phyloP scores from a whole-genome alignment of 2,329 filamentous ascomycete genomes.

The Macrophomina phaseolina region DNA sequence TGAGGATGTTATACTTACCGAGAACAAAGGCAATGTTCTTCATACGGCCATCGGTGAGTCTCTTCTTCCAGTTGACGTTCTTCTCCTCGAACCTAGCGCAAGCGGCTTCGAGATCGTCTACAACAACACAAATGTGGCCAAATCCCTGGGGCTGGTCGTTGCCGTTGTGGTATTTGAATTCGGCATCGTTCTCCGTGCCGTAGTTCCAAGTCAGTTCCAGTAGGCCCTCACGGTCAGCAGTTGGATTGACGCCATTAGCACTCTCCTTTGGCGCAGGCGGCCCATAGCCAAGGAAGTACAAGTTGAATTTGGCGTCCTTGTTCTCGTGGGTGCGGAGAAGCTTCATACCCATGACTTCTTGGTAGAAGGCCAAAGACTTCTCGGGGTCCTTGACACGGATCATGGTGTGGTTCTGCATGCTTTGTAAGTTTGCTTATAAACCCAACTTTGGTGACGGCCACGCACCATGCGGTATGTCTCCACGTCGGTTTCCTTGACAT shows the following conservation, averaged over 20 bases:
- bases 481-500: slow-evolving; percentile 73
- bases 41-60: slow-evolving; percentile 88
- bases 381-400: slow-evolving; percentile 78
- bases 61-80: slow-evolving; percentile 91
- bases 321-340: slow-evolving; percentile 76
- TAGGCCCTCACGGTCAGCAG: slow-evolving; percentile 77
- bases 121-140: slow-evolving; percentile 86
- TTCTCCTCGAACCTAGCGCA: slow-evolving; percentile 84
- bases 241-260: slow-evolving; percentile 62
- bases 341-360: slow-evolving; percentile 88
- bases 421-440: not conserved
- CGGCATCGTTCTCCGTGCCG: slow-evolving; percentile 81
- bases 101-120: slow-evolving; percentile 87
- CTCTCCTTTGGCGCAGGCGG: slow-evolving; percentile 54
- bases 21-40: slow-evolving; percentile 92
- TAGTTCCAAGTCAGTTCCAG: slow-evolving; percentile 89
- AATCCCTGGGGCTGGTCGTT: slow-evolving; percentile 93
- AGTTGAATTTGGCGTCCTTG: slow-evolving; percentile 75
- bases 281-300: slow-evolving; percentile 89
- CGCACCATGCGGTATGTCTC: slow-evolving; percentile 71
- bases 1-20: slow-evolving; percentile 47
- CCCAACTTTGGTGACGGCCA: slow-evolving; percentile 50
- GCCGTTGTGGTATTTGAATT: slow-evolving; percentile 88
- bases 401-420: slow-evolving; percentile 82
- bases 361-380: slow-evolving; percentile 55